Evolutionary conservation across 345 rosid genomes (phyloP), one percentile per base, ranked within the genome.

Genomic region (Adansonia digitata): DNA sequence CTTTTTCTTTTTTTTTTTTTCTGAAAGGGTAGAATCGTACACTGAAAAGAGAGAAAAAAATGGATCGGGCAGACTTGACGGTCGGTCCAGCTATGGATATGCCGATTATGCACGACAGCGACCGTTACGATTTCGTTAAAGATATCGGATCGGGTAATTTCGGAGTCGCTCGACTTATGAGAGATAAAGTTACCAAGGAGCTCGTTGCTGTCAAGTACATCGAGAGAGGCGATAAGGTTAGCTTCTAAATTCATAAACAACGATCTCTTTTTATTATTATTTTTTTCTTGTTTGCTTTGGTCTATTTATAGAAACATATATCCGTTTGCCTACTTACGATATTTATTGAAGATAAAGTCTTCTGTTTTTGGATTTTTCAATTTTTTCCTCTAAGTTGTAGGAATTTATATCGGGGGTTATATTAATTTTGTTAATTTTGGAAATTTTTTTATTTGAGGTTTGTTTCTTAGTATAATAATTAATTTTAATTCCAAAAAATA

Each of bases 201-300:
- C 98, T 93, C 55, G 98, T 93, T 72, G 98, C 99, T 83, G 97
- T 95, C 63, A 95, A 95, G 87, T 95, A 90, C 77, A 93, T 95
- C 84, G 99, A 95, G 85, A 82, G 99, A 81, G 99, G 99, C 79
- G 89, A 86, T 29, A 92, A 86, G 93, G 97, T 71, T 40, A 12
- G 62, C 62, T 35, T 39, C 53, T 27, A 39, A 71, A 55, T 75
- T 63, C 8, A 24, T 48, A 27, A 31, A 20, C 34, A 34, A 4
- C 71, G 51, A 22, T 24, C 4, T 22, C 64, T 39, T 64, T 20
- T n/a, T 13, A 1, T 27, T 9, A 18, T 35, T 17, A 15, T 2
- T 4, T 40, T 40, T 40, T 12, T 9, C 46, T 53, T n/a, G n/a
- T 17, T 12, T n/a, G 26, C 3, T 5, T 31, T 42, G 59, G 15